Base-by-base conservation (phyloP, 2,329 filamentous ascomycete genomes). In the Didymella pomorum region DNA sequence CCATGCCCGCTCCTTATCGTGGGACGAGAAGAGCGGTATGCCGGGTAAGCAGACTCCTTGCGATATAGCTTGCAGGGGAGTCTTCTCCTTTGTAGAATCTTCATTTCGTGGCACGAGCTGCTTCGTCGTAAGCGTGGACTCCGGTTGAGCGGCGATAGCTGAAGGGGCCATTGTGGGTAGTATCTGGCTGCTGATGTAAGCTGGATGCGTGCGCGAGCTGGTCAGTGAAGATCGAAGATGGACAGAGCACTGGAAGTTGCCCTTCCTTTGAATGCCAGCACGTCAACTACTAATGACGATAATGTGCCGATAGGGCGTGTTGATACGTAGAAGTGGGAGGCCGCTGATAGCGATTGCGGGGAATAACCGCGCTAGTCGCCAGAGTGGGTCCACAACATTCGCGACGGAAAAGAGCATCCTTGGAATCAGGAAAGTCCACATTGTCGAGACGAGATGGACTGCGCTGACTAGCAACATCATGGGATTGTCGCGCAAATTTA, bases 1-100 rank as follows among this genome's bases (percentile, higher is more conserved):
- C 80, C 89, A 89, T 67, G 81, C 81, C 20, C 89, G 85, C 56
- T 90, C 82, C 45, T 83, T 80, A 35, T 80, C 80, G 58, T 81
- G 81, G 23, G 81, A 79, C 4, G 79, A 74, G 68, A 87, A 87
- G 37, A 77, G 79, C 2, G 87, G 86, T 20, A 89, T 86, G 9
- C 84, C 82, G 11, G 79, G 76, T 25, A 84, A 77, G 60, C 72
- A 77, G 14, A 76, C 70, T 42, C 81, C 81, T 70, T 82, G 80
- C 20, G 78, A 81, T 50, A 82, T 82, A 35, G 76, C 76, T 61
- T 79, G 71, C 16, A 79, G 63, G 1, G 76, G 69, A 8, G 74
- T 77, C 50, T 66, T 59, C 12, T 72, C 67, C 31, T 74, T 70
- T 0, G 66, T 56, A 11, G 47, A 54, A n/a, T 71, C 60, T 52